Evolutionary conservation across 1,284 basidiomycete genomes (phyloP), one percentile per base, ranked within the genome.

Genomic region (Macrocystidia cucumis): DNA sequence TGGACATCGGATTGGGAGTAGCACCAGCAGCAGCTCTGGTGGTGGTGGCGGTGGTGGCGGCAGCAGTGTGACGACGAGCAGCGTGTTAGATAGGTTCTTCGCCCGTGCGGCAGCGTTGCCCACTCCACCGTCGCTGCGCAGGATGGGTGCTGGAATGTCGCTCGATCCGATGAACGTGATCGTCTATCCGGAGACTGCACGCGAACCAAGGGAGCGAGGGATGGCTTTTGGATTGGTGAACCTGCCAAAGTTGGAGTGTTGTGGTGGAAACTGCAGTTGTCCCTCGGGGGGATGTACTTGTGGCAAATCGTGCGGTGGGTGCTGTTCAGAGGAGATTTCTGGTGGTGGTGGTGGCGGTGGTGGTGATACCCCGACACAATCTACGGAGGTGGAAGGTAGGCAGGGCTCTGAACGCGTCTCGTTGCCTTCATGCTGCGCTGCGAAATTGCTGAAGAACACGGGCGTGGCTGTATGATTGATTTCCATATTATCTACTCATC

Each of bases 191-290:
- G 46, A 48, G 22, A 52, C 60, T 9, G 54, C 63, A 21, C 60
- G 60, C 21, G 46, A 50, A 22, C 44, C 48, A n/a, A 59, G 60
- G 11, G 53, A 56, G 39, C 58, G 56, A 18, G 55, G 62, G 1
- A 47, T 58, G 14, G 62, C 62, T 9, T 72, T 69, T 44, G 69
- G 69, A 5, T 56, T 68, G 16, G 67, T 77, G 29, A 65, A 59
- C 34, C 47, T 82, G 9, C 79, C 78, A n/a, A 79, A 76, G 50
- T 57, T 81, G 39, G 69, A 77, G 46, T 82, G 78, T 44, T 82
- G 79, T 49, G 69, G 66, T 2, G 78, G 78, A 2, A 55, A 58
- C 20, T 80, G 80, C 44, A 60, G 55, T 23, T 80, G 79, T 48
- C 67, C 69, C 1, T 52, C 54, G 29, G 72, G 65, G 2, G 47